phyloP scores from a whole-genome alignment of 2,329 filamentous ascomycete species.

The Cladophialophora bantiana region DNA sequence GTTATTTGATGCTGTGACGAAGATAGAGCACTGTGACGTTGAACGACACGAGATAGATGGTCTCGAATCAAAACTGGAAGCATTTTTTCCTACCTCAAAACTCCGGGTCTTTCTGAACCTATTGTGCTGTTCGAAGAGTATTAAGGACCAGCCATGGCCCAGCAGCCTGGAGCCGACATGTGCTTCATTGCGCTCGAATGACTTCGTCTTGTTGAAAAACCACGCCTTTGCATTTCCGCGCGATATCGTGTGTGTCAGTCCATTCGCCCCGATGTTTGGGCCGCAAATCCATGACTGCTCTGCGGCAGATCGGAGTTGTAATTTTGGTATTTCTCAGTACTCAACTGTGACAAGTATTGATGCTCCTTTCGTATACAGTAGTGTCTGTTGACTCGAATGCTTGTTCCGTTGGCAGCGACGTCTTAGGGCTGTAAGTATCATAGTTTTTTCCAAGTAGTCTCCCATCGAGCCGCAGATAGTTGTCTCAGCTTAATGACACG shows the following conservation, averaged over 20 bases:
- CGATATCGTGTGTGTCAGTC: background rate
- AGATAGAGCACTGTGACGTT: slow-evolving; percentile 20
- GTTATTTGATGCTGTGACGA: slow-evolving; percentile 27
- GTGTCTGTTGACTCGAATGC: background rate
- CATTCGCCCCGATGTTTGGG: background rate
- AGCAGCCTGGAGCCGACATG: background rate
- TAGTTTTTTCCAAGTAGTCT: background rate
- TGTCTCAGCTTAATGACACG: background rate
- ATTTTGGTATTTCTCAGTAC: slow-evolving; percentile 1
- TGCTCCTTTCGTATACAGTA: background rate
- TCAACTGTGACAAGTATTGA: background rate
- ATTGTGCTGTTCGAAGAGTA: background rate
- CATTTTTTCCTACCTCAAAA: slow-evolving; percentile 5
- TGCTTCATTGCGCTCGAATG: background rate
- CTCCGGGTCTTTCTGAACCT: background rate
- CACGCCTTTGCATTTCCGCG: background rate
- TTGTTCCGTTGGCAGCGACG: background rate
- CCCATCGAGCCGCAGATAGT: background rate
- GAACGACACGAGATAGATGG: slow-evolving; percentile 29
- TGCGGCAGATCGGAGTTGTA: background rate
- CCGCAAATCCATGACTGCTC: background rate
- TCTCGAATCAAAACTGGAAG: slow-evolving; percentile 24
- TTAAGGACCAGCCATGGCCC: background rate
- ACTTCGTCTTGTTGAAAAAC: background rate
- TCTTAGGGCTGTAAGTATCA: background rate